These are phyloP conservation scores for Priceomyces castillae DNA, from an alignment of 805 yeast species.

Conservation along the genomic window DNA sequence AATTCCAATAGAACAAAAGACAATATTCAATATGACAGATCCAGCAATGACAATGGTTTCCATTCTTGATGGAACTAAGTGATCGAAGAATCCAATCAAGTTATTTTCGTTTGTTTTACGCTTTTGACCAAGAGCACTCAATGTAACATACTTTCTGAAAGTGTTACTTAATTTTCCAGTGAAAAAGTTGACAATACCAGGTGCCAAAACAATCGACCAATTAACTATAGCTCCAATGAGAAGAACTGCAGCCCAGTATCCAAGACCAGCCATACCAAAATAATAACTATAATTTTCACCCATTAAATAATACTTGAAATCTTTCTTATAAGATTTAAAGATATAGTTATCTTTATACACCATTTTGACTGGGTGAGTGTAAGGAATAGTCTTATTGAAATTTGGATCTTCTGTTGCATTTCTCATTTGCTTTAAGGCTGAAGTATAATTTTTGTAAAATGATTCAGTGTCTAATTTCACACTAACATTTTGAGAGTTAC, in stretches of 20 bases:
- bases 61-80: constrained; percentile 34
- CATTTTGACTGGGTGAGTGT: background rate
- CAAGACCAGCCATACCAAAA: constrained; percentile 40
- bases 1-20: constrained; percentile 16
- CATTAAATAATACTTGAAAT: constrained; percentile 63
- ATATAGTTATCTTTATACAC: constrained; percentile 30
- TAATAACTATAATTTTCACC: constrained; percentile 23
- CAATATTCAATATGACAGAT: constrained; percentile 18
- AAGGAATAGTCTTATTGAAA: background rate
- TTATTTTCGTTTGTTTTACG: constrained; percentile 20
- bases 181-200: constrained; percentile 27
- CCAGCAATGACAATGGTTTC: constrained; percentile 30
- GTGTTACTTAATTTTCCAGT: constrained; percentile 26
- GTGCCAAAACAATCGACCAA: constrained; percentile 40
- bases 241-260: constrained; percentile 49
- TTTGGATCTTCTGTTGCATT: background rate
- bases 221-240: constrained; percentile 41
- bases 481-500: constrained; percentile 5
- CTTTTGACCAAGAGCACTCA: constrained; percentile 22
- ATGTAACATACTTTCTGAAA: constrained; percentile 19
- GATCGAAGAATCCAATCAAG: constrained; percentile 17
- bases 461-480: background rate
- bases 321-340: constrained; percentile 84
- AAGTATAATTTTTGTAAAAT: constrained; percentile 1
- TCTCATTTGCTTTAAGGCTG: constrained; percentile 1